Conservation (phyloP, 495 filamentous ascomycete species). For the Aspergillus leporis region DNA sequence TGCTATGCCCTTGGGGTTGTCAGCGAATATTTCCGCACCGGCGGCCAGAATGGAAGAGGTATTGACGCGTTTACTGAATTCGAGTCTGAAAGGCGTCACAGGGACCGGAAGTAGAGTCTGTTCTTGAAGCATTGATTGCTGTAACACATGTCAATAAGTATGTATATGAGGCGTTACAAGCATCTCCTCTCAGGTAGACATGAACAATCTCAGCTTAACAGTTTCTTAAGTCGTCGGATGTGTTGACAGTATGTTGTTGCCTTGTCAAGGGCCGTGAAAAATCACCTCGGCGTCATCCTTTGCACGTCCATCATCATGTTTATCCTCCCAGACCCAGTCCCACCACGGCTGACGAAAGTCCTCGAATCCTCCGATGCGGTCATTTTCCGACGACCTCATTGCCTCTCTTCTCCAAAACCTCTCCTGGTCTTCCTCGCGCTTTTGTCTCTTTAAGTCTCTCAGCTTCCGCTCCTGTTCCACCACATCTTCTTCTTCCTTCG, state of each 20-base stretch:
- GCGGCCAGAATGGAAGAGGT: slow-evolving; percentile 54
- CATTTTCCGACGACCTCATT: slow-evolving; percentile 11
- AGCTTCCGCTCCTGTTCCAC: slow-evolving; percentile 16
- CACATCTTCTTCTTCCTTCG: slow-evolving; percentile 16
- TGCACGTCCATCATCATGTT: slow-evolving; percentile 10
- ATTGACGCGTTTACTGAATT: slow-evolving; percentile 52
- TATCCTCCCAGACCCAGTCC: slow-evolving; percentile 32
- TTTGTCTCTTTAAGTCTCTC: slow-evolving; percentile 18
- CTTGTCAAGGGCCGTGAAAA: background rate
- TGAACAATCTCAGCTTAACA: background rate
- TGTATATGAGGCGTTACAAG: background rate
- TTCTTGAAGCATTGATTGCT: background rate
- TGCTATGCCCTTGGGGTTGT: slow-evolving; percentile 72
- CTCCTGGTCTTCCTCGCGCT: slow-evolving; percentile 14
- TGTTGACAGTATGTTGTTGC: background rate
- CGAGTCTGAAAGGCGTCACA: slow-evolving; percentile 41
- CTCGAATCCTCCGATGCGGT: slow-evolving; percentile 19
- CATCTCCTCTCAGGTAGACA: background rate
- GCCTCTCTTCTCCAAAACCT: slow-evolving; percentile 8
- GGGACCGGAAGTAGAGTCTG: slow-evolving; percentile 12
- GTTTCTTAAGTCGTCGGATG: background rate
- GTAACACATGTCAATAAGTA: background rate
- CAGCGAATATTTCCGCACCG: slow-evolving; percentile 63
- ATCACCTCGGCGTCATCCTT: slow-evolving; percentile 11
- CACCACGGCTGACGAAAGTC: slow-evolving; percentile 26